A percentile compares a stretch with the other conserved stretches of the same genome.
phyloP scores from a whole-genome alignment of 208 protist species.

The Entamoeba histolytica region DNA sequence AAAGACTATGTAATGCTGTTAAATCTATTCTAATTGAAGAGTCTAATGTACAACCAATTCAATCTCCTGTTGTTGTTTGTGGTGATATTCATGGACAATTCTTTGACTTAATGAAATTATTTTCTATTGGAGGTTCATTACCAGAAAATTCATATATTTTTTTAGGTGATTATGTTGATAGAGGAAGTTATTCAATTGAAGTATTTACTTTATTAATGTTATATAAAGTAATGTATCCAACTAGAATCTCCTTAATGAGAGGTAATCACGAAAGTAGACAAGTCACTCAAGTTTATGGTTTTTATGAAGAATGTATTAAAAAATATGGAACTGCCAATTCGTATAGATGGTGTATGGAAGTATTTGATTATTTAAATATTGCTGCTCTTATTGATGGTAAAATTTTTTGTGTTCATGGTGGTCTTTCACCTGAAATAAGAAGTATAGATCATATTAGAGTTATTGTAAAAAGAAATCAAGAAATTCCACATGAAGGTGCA shows the following conservation, averaged over 20 bases:
- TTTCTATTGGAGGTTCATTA: constrained; percentile 71
- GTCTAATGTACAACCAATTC: background rate
- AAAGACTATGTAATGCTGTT: background rate
- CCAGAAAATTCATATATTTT: constrained; percentile 81
- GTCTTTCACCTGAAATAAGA: background rate
- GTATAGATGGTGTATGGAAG: constrained; percentile 94
- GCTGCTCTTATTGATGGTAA: constrained; percentile 36
- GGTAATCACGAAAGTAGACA: constrained; percentile 31
- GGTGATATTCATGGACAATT: constrained; percentile 63
- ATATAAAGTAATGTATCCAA: constrained; percentile 71
- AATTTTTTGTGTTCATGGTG: constrained; percentile 9
- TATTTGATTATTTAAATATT: constrained; percentile 95
- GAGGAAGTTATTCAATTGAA: constrained; percentile 86
- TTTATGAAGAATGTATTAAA: constrained; percentile 94
- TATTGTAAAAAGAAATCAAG: background rate
- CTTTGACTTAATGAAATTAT: constrained; percentile 80
- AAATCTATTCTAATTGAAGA: background rate
- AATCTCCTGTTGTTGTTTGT: constrained; percentile 3
- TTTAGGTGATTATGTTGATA: constrained; percentile 88
- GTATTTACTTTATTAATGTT: constrained; percentile 82
- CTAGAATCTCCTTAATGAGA: constrained; percentile 45
- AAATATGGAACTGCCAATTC: constrained; percentile 96
- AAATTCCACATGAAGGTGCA: constrained; percentile 45
- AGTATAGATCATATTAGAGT: constrained; percentile 4
- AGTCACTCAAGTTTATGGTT: constrained; percentile 73